A percentile compares a stretch with the other conserved stretches of the same genome.
Evolutionary conservation across 192 early-diverging fungal genomes (phyloP).

Genomic region (Phycomyces blakesleeanus): DNA sequence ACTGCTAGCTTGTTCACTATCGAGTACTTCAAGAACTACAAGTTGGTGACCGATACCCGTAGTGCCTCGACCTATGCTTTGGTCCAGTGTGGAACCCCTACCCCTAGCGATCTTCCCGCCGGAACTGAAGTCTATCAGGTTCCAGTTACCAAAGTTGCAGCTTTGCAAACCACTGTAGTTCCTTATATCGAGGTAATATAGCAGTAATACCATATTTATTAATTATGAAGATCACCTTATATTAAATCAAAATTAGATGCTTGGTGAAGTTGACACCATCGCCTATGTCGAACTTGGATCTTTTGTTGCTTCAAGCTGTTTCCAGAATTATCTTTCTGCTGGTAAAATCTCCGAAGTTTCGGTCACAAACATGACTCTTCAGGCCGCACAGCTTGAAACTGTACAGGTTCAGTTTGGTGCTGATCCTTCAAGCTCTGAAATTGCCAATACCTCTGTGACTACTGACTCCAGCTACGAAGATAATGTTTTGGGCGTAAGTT

Average conservation of each 20-base stretch:
- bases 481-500: constrained; percentile 45
- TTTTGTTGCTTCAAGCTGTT: constrained; percentile 46
- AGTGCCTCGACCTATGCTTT: constrained; percentile 58
- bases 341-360: constrained; percentile 28
- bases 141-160: constrained; percentile 41
- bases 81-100: constrained; percentile 68
- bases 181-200: constrained; percentile 50
- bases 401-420: constrained; percentile 46
- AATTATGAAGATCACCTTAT: too few species aligned
- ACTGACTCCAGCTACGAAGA: constrained; percentile 46
- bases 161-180: constrained; percentile 36
- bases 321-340: constrained; percentile 34
- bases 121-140: constrained; percentile 44
- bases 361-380: constrained; percentile 42
- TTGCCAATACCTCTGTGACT: constrained; percentile 44
- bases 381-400: constrained; percentile 42
- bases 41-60: constrained; percentile 56
- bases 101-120: constrained; percentile 37
- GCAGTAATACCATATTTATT: too few species aligned
- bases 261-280: constrained; percentile 39
- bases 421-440: constrained; percentile 31
- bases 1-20: constrained; percentile 58
- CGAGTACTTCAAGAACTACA: constrained; percentile 60
- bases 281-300: constrained; percentile 35
- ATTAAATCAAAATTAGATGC: too few species aligned